These are phyloP conservation scores for Quercus berberidifolia DNA, from an alignment of 306 rosid genomes.

Conservation along the genomic window DNA sequence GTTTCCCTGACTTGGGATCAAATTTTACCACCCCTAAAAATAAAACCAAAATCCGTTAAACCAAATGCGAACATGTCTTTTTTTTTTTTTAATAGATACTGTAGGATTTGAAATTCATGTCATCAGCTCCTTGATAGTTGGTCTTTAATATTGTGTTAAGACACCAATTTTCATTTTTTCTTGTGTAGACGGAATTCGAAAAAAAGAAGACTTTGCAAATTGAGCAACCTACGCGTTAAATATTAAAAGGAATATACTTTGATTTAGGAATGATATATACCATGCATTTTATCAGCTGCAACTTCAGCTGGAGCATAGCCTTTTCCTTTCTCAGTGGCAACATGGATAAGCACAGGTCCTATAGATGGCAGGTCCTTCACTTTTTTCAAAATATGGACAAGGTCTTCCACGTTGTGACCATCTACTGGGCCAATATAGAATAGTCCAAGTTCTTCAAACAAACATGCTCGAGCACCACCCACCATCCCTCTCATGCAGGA, in stretches of 20 bases:
- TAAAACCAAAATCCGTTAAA: neutral
- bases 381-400: conserved; percentile 38
- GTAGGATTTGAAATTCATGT: no score
- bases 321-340: conserved; percentile 64
- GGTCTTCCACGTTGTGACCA: conserved; percentile 54
- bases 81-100: no score
- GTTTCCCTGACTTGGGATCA: conserved; percentile 57
- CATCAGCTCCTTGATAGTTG: no score
- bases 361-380: conserved; percentile 40
- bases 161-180: no score
- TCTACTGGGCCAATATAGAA: conserved; percentile 64
- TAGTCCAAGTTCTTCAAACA: conserved; percentile 64
- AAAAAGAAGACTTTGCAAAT: no score
- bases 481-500: conserved; percentile 36
- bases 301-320: conserved; percentile 59
- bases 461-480: conserved; percentile 36
- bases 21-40: conserved; percentile 58
- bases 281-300: conserved; percentile 74
- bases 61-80: no score
- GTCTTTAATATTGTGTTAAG: no score
- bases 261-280: conserved; percentile 6
- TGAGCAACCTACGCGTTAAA: no score
- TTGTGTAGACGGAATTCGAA: no score
- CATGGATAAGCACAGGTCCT: conserved; percentile 66
- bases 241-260: neutral